phyloP scores from a whole-genome alignment of 1,139 yeast genomes.

The Taiozyma sp. region DNA sequence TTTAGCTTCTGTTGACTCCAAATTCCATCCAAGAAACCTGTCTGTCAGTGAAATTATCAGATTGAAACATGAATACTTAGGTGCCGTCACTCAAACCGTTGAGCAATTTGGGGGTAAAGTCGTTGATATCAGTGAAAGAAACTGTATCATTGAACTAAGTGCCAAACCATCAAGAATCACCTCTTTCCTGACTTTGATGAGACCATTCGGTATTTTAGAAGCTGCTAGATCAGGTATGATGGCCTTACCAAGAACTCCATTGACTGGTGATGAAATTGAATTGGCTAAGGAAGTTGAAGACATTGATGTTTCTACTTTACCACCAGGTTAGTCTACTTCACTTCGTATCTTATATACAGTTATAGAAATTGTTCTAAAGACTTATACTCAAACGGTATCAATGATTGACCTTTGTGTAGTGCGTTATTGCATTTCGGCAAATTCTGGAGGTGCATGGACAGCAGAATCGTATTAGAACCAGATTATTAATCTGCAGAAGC shows the following conservation, averaged over 20 bases:
- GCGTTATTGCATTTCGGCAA: too few species aligned
- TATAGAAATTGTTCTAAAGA: neutral
- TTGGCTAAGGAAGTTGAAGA: constrained; percentile 58
- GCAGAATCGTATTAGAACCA: too few species aligned
- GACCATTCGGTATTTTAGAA: constrained; percentile 94
- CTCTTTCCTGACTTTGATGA: constrained; percentile 79
- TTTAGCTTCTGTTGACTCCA: constrained; percentile 35
- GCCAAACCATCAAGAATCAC: constrained; percentile 92
- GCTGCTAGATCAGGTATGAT: constrained; percentile 98
- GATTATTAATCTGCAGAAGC: too few species aligned
- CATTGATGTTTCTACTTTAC: constrained; percentile 77
- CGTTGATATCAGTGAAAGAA: constrained; percentile 88
- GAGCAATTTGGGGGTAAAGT: constrained; percentile 88
- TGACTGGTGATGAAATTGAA: constrained; percentile 43
- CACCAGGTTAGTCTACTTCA: constrained; percentile 67
- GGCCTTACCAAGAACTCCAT: constrained; percentile 96
- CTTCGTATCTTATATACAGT: neutral
- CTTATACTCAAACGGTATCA: neutral
- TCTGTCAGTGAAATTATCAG: constrained; percentile 91
- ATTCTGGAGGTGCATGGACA: too few species aligned
- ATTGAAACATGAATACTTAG: constrained; percentile 86
- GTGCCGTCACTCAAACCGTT: constrained; percentile 75
- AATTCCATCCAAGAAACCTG: constrained; percentile 82
- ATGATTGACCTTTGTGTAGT: neutral
- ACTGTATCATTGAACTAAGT: constrained; percentile 87